Conservation (phyloP, 2,329 filamentous ascomycete genomes). For the Epichloe baconii region DNA sequence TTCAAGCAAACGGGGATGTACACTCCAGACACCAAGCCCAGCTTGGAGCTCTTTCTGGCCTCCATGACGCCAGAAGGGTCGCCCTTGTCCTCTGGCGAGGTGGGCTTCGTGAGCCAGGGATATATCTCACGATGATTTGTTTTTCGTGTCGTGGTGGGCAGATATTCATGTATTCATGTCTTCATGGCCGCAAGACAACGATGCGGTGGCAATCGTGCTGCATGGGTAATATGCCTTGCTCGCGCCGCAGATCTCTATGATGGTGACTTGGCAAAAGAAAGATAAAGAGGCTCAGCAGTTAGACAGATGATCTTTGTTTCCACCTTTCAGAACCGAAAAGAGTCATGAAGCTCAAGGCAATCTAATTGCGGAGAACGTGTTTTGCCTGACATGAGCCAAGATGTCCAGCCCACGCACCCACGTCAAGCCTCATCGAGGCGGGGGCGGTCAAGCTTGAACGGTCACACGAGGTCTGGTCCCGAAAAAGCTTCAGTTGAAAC, state of each 20-base stretch:
- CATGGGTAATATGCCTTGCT: too few species aligned
- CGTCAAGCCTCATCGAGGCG: not conserved
- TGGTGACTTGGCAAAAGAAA: too few species aligned
- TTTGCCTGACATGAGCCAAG: not conserved
- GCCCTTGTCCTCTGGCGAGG: slow-evolving; percentile 7
- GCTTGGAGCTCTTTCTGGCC: slow-evolving; percentile 39
- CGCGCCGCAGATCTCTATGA: too few species aligned
- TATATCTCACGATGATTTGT: not conserved
- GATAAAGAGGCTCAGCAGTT: too few species aligned
- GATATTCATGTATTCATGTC: not conserved
- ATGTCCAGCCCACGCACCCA: not conserved
- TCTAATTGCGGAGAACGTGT: not conserved
- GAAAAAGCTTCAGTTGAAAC: too few species aligned
- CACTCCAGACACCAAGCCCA: slow-evolving; percentile 65
- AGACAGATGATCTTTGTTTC: not conserved
- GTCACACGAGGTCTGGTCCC: too few species aligned
- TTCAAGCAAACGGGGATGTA: slow-evolving; percentile 85
- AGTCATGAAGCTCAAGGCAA: not conserved
- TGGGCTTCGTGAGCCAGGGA: slow-evolving; percentile 3
- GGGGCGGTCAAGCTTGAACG: not conserved
- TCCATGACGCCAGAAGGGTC: slow-evolving; percentile 18
- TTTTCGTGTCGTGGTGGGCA: too few species aligned
- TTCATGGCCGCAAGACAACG: not conserved
- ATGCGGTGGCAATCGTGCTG: too few species aligned
- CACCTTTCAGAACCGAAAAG: not conserved